A percentile compares a stretch with the other conserved stretches of the same genome.
These are phyloP conservation scores for Aspergillus sclerotiicarbonarius DNA, from an alignment of 495 filamentous ascomycete species.

Conservation along the genomic window DNA sequence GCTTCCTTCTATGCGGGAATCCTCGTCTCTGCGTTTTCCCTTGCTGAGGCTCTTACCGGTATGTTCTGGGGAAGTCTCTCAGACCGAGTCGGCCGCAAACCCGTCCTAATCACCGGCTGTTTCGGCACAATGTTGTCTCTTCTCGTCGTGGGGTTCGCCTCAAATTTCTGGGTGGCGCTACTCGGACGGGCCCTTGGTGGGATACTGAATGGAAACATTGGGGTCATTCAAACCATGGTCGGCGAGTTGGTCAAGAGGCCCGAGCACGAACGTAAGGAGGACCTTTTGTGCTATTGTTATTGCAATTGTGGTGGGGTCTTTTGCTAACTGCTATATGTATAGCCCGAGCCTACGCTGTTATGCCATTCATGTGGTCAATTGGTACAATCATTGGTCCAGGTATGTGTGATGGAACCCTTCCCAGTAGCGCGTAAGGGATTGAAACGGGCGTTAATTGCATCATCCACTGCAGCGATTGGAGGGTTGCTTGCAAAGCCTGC, in stretches of 20 bases:
- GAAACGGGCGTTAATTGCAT: constrained; percentile 20
- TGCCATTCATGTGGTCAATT: constrained; percentile 88
- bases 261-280: constrained; percentile 76
- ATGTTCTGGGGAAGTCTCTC: constrained; percentile 84
- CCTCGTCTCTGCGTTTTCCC: constrained; percentile 78
- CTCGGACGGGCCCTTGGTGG: constrained; percentile 74
- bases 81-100: constrained; percentile 80
- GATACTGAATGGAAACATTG: constrained; percentile 81
- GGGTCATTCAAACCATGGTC: constrained; percentile 91
- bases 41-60: constrained; percentile 76
- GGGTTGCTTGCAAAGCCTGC: constrained; percentile 74
- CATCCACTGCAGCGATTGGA: constrained; percentile 55
- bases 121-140: constrained; percentile 76
- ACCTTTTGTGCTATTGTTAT: neutral
- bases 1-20: constrained; percentile 83
- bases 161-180: constrained; percentile 76
- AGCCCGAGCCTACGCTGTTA: constrained; percentile 77
- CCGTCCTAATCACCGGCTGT: constrained; percentile 75
- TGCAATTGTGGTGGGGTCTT: neutral
- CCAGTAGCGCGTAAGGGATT: neutral
- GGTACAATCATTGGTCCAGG: constrained; percentile 79
- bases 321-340: constrained; percentile 14
- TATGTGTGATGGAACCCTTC: constrained; percentile 22
- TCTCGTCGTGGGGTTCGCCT: constrained; percentile 77
- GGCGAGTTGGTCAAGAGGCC: constrained; percentile 75